These are phyloP conservation scores for Kurtzmaniella fragi DNA, from an alignment of 805 yeast genomes.

Conservation along the genomic window DNA sequence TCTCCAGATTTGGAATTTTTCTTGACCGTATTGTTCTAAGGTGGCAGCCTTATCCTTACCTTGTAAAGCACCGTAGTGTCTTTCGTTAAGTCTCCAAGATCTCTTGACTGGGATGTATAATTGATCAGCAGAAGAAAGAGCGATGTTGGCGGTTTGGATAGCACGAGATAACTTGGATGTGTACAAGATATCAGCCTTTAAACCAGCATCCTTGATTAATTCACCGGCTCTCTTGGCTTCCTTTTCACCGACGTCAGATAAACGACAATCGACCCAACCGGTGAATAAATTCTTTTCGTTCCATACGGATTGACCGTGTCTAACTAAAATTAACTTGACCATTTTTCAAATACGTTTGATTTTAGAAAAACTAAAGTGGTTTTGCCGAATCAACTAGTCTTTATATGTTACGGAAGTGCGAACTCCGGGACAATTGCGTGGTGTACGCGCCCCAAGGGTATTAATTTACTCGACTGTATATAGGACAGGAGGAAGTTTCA, in stretches of 20 bases:
- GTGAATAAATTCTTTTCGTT: constrained; percentile 96
- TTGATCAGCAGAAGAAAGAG: constrained; percentile 83
- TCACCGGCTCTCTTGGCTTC: constrained; percentile 95
- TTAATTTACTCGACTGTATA: neutral
- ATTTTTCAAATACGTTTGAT: constrained; percentile 12
- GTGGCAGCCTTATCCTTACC: constrained; percentile 98
- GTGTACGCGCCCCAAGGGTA: neutral
- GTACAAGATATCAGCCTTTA: constrained; percentile 82
- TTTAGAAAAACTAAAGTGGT: neutral
- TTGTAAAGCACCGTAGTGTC: constrained; percentile 98
- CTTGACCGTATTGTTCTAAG: constrained; percentile 80
- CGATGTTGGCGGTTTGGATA: constrained; percentile 95
- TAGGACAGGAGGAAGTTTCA: constrained; percentile 1
- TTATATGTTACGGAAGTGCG: constrained; percentile 4
- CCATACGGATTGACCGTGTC: constrained; percentile 99
- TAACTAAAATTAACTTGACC: constrained; percentile 79
- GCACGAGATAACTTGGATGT: constrained; percentile 93
- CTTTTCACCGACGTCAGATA: constrained; percentile 76
- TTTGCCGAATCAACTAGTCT: neutral
- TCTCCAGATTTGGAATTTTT: constrained; percentile 95
- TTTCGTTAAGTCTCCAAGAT: constrained; percentile 97
- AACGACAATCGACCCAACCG: constrained; percentile 96
- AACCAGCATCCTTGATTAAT: constrained; percentile 78
- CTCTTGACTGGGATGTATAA: constrained; percentile 87
- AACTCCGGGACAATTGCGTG: constrained; percentile 3